These are phyloP conservation scores for Hysterium pulicare DNA, from an alignment of 2,329 filamentous ascomycete species.

Conservation along the genomic window DNA sequence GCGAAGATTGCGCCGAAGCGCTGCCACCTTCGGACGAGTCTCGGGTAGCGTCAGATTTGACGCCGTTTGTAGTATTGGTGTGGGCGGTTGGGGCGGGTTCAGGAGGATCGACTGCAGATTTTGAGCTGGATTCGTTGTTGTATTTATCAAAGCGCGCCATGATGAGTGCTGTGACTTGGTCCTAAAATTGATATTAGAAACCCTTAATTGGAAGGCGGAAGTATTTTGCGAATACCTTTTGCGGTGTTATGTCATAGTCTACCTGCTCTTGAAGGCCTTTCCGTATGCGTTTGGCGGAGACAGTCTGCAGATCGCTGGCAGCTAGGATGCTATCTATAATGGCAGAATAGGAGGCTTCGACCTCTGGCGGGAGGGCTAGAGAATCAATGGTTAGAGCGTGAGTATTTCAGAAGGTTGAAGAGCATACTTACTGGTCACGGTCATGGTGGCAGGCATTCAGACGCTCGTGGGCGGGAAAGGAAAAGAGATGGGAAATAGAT, in stretches of 20 bases:
- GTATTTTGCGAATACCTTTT: slow-evolving; percentile 51
- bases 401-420: not conserved
- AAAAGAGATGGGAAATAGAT: not conserved
- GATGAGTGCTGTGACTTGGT: slow-evolving; percentile 46
- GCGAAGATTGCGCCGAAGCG: slow-evolving; percentile 11
- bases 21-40: slow-evolving; percentile 22
- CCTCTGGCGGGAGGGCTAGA: slow-evolving; percentile 44
- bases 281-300: slow-evolving; percentile 64
- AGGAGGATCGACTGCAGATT: slow-evolving; percentile 11
- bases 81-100: slow-evolving; percentile 36
- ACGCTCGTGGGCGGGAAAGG: not conserved
- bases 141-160: slow-evolving; percentile 50
- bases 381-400: not conserved
- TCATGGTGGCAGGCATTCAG: not conserved
- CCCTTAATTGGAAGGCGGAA: not conserved
- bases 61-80: slow-evolving; percentile 19
- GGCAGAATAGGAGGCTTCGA: slow-evolving; percentile 49
- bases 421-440: not conserved
- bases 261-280: slow-evolving; percentile 60
- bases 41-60: slow-evolving; percentile 18
- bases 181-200: slow-evolving; percentile 22
- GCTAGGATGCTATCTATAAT: slow-evolving; percentile 63
- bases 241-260: slow-evolving; percentile 58
- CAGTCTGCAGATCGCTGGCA: slow-evolving; percentile 59
- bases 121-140: slow-evolving; percentile 33